A percentile compares a stretch with the other conserved stretches of the same genome.
phyloP scores from a whole-genome alignment of 768 basidiomycete genomes.

The Tulasnella sp. region DNA sequence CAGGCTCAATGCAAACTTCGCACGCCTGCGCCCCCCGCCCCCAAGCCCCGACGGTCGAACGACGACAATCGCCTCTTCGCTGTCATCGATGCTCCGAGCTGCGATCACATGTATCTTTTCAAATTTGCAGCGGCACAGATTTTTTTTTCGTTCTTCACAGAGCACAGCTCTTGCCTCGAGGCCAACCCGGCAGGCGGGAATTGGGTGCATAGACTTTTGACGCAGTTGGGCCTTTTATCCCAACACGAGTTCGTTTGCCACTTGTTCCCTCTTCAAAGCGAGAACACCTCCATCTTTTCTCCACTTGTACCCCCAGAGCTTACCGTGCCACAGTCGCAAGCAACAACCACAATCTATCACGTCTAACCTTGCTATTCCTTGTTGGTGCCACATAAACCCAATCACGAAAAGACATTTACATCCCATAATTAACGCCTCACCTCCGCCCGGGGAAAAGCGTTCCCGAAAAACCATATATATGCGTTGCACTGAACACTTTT shows the following conservation, averaged over 20 bases:
- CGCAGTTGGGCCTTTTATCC: background rate
- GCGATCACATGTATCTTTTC: background rate
- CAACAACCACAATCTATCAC: background rate
- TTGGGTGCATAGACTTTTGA: background rate
- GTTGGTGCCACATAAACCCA: background rate
- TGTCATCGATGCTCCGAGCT: background rate
- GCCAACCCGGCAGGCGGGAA: background rate
- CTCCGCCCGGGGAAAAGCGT: background rate
- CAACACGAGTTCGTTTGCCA: background rate
- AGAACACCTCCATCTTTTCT: background rate
- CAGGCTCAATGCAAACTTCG: background rate
- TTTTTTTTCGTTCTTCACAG: background rate
- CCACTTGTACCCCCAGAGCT: background rate
- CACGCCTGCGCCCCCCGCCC: background rate
- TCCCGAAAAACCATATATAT: background rate
- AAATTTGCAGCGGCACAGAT: background rate
- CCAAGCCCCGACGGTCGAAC: background rate
- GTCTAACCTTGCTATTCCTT: background rate
- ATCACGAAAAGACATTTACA: background rate
- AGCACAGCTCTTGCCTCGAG: constrained; percentile 8
- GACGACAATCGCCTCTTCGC: background rate
- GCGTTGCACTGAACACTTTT: background rate
- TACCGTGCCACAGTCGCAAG: background rate
- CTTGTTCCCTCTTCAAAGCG: background rate
- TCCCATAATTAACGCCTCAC: background rate